Evolutionary conservation across 345 rosid species (phyloP), one percentile per base, ranked within the genome.

Genomic region (Citrus medica): DNA sequence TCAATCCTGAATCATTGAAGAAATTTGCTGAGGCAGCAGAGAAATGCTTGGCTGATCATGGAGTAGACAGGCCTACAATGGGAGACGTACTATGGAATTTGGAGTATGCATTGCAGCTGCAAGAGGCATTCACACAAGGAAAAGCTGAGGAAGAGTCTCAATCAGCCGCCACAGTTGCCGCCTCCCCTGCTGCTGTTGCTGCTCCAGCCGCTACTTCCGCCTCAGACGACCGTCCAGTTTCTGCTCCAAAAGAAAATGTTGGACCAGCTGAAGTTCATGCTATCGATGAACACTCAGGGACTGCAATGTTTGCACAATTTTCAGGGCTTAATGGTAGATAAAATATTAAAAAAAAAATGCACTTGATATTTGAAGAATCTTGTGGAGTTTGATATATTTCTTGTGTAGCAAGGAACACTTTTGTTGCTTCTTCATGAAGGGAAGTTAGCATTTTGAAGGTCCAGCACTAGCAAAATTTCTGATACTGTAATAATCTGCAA

Each of bases 81-180:
- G 91, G 91, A 75, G 91, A 88, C 75, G 91, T 88, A 14, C 61
- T 88, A 53, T 86, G 91, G 91, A 88, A 88, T 76, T 80, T 92
- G 81, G 97, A 92, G 67, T 89, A 87, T 80, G 94, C 97, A 33
- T 80, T 92, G 78, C 97, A 92, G 84, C 88, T 92, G 69, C 95
- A 92, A 79, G 95, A 91, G 79, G 84, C 92, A 1, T 91, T 84
- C 74, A 32, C 91, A 9, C 80, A 82, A 48, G 93, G 90, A 17
- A 86, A 88, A 80, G 71, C 83, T 1, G 91, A 88, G 35, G 95
- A 91, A n/a, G 89, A 83, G 7, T 80, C 76, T 42, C 83, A 53
- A 66, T 9, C 72, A 60, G 55, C 87, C 10, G 63, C 76, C 3
- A 17, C 37, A 6, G 79, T 64, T 25, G 79, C 78, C 2, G 75